These are phyloP conservation scores for Didymosphaeria variabile DNA, from an alignment of 2,329 filamentous ascomycete genomes.

Conservation along the genomic window DNA sequence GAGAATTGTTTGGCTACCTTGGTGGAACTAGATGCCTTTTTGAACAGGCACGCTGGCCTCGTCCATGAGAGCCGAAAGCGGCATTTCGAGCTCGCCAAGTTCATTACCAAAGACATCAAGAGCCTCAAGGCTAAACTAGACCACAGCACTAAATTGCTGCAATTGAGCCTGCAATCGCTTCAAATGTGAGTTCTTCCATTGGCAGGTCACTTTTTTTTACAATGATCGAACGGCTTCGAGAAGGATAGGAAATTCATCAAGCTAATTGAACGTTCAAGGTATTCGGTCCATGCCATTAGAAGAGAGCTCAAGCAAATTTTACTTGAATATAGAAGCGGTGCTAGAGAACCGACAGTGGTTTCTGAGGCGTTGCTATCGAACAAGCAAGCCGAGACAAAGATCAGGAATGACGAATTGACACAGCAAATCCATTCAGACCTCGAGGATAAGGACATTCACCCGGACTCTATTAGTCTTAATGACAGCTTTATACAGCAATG, in stretches of 20 bases:
- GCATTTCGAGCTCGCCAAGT: conserved; percentile 8
- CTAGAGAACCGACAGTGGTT: conserved; percentile 11
- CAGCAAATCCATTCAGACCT: conserved; percentile 11
- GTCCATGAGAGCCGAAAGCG: conserved; percentile 8
- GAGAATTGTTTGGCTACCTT: conserved; percentile 6
- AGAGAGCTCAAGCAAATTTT: conserved; percentile 1
- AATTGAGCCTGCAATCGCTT: conserved; percentile 8
- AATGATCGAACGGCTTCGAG: no score
- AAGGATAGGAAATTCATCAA: background rate
- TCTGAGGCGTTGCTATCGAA: conserved; percentile 2
- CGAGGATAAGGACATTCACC: conserved; percentile 11
- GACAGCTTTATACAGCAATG: conserved; percentile 9
- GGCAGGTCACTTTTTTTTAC: background rate
- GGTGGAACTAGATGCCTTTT: conserved; percentile 5
- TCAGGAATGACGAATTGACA: background rate
- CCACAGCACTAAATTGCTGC: no score
- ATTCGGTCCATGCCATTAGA: conserved; percentile 1
- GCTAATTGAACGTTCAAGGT: background rate
- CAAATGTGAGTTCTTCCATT: background rate
- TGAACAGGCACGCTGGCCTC: conserved; percentile 4
- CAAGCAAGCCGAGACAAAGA: background rate
- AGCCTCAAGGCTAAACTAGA: conserved; percentile 10
- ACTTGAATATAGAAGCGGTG: conserved; percentile 1
- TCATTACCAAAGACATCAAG: conserved; percentile 2
- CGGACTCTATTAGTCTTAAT: conserved; percentile 6